Evolutionary conservation across 1,284 basidiomycete species (phyloP), one percentile per base, ranked within the genome.

Genomic region (Tilletiaria anomala): DNA sequence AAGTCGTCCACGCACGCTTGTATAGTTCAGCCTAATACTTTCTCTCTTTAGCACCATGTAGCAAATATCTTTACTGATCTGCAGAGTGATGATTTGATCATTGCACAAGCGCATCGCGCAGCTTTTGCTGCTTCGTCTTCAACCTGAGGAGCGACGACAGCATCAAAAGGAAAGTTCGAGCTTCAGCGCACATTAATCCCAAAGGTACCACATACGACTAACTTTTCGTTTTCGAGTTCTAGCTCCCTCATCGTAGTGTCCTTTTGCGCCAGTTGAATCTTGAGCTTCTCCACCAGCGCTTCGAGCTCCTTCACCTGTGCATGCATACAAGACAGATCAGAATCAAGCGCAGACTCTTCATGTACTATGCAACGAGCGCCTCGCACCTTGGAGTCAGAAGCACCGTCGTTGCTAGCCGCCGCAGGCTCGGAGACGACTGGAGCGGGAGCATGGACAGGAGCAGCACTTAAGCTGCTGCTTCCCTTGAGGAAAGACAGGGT

Each of bases 141-240:
- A n/a, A n/a, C n/a, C n/a, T n/a, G n/a, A n/a, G n/a, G n/a, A n/a
- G n/a, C n/a, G n/a, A n/a, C n/a, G n/a, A n/a, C n/a, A n/a, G n/a
- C n/a, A n/a, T n/a, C n/a, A n/a, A n/a, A n/a, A n/a, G n/a, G n/a
- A n/a, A n/a, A n/a, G n/a, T n/a, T n/a, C n/a, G n/a, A n/a, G n/a
- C n/a, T n/a, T n/a, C n/a, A n/a, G n/a, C n/a, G n/a, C n/a, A n/a
- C n/a, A n/a, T n/a, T n/a, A n/a, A n/a, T n/a, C n/a, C n/a, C n/a
- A n/a, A n/a, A n/a, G n/a, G n/a, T n/a, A n/a, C n/a, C n/a, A n/a
- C n/a, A n/a, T n/a, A n/a, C n/a, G 12, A 37, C 36, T 23, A 15
- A 37, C 47, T 51, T 51, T 26, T 64, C 62, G 42, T 61, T 65
- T 35, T 61, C 58, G 32, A 52, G 31, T 39, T 65, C 61, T 18